Evolutionary conservation across 177 flowering plant species (phyloP).

Genomic region (Vitis hybrid): DNA sequence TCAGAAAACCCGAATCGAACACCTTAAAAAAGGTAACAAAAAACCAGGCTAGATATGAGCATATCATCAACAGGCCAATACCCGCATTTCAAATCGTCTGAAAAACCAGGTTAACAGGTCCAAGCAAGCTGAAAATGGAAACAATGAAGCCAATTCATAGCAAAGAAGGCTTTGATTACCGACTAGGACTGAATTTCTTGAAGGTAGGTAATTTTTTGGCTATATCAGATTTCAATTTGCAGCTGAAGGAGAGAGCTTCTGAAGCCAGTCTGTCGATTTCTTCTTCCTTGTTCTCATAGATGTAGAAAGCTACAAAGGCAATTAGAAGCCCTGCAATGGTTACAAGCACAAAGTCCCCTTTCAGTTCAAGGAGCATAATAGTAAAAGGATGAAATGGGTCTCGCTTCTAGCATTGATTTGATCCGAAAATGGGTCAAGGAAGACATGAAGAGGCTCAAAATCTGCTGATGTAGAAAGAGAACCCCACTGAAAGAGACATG

Average conservation of each 20-base stretch:
- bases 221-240: constrained; percentile 44
- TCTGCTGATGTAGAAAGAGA: background rate
- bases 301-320: constrained; percentile 51
- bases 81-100: no score
- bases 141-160: background rate
- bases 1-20: no score
- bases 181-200: constrained; percentile 28
- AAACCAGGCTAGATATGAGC: no score
- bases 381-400: background rate
- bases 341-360: background rate
- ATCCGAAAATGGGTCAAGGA: background rate
- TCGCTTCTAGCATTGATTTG: background rate
- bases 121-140: no score
- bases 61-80: no score
- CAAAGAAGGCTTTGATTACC: no score
- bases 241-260: constrained; percentile 30
- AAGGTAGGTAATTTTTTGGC: constrained; percentile 26
- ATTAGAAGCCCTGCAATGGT: constrained; percentile 53
- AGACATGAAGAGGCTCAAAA: background rate
- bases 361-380: background rate
- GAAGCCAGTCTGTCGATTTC: constrained; percentile 58
- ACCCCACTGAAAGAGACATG: background rate
- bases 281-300: constrained; percentile 73
- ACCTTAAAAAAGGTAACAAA: no score
- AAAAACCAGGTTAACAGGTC: no score